These are phyloP conservation scores for Pseudopediastrum boryanum DNA, from an alignment of 139 green algal genomes.

Conservation along the genomic window DNA sequence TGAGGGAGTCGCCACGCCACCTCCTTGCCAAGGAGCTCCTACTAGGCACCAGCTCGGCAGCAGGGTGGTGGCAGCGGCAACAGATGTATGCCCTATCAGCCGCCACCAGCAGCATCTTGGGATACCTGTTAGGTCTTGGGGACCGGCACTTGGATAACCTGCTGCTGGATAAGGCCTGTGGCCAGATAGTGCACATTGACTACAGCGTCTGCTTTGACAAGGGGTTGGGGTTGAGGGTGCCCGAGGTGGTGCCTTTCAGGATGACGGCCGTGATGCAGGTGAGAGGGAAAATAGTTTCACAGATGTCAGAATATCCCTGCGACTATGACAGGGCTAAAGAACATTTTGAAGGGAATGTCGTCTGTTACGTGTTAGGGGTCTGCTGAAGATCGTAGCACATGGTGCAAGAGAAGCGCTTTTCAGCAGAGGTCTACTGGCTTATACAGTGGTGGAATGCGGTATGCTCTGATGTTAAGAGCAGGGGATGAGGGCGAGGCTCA, in stretches of 20 bases:
- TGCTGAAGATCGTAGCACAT: too few species aligned
- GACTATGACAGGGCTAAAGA: constrained; percentile 21
- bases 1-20: constrained; percentile 12
- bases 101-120: constrained; percentile 68
- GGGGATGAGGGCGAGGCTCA: too few species aligned
- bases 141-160: constrained; percentile 95
- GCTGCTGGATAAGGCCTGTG: constrained; percentile 66
- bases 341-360: too few species aligned
- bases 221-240: constrained; percentile 74
- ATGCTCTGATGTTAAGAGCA: too few species aligned
- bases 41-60: constrained; percentile 36
- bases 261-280: constrained; percentile 65
- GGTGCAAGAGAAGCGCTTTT: too few species aligned
- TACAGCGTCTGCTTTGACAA: constrained; percentile 73
- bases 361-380: too few species aligned
- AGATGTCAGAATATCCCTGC: neutral
- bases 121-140: constrained; percentile 87
- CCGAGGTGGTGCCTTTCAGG: constrained; percentile 93
- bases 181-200: constrained; percentile 71
- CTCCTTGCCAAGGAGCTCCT: constrained; percentile 69
- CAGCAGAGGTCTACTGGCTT: too few species aligned
- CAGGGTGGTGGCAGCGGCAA: constrained; percentile 59
- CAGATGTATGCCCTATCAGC: constrained; percentile 56
- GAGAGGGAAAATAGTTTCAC: neutral
- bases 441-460: too few species aligned